Evolutionary conservation across 495 filamentous ascomycete species (phyloP), one percentile per base, ranked within the genome.

Genomic region (Penicillium lagena): DNA sequence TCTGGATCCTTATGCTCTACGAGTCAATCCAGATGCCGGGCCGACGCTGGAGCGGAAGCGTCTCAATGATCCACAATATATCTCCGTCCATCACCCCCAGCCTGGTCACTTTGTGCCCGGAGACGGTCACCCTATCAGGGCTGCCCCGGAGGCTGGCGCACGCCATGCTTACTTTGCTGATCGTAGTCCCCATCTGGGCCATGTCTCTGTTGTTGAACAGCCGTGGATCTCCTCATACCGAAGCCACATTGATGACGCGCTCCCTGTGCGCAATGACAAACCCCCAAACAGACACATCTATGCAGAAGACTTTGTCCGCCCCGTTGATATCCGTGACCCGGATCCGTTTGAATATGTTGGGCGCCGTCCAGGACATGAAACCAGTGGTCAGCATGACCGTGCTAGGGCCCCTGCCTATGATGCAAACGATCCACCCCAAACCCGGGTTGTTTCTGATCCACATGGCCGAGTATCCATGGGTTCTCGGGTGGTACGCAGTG

Each of bases 241-340:
- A 27, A 40, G 22, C 43, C 46, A 40, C 37, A 41, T 50, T 46
- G 36, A 58, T 47, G 51, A 49, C 7, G 42, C 36, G 17, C 42
- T 48, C 15, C 28, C 42, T 43, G 34, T 56, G 33, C 38, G 51
- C 12, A 40, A 54, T 43, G 51, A 49, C 27, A 31, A 40, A 15
- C 43, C 50, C 29, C 43, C 47, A 7, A 50, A 51, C 29, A 59
- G 57, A 22, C 58, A 53, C 17, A 44, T 59, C 12, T 68, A 71
- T 49, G 66, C 67, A 8, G 60, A 67, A 44, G 64, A 51, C 43
- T 69, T 71, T 45, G 58, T 69, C 42, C 67, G 64, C 43, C 53
- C 54, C 29, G 48, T 71, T 56, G 64, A 63, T 46, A 41, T 53
- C 15, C 56, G 49, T 35, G 62, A 64, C 32, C 46, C 54, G 30